Conservation (phyloP, 2,329 filamentous ascomycete species). For the Pyrenophora teres region DNA sequence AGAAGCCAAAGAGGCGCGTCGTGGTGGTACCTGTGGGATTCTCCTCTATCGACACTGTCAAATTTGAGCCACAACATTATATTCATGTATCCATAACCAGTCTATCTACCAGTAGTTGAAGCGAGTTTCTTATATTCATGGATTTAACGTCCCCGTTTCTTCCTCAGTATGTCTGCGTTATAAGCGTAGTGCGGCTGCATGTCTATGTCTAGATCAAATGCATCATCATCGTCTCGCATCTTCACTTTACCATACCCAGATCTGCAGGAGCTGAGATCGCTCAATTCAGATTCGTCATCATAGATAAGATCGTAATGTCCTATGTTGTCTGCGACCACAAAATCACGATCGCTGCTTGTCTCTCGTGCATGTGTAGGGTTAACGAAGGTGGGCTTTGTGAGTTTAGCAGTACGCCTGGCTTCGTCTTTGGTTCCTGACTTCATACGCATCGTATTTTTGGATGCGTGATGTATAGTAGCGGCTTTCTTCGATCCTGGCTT, state of each 20-base stretch:
- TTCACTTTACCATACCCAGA: conserved; percentile 2
- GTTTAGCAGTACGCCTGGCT: neutral
- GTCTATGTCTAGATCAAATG: conserved; percentile 15
- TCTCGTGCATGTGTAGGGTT: conserved; percentile 4
- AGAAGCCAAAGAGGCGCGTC: too few relatives aligned
- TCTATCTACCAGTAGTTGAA: neutral
- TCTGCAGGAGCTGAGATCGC: neutral
- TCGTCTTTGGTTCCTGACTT: neutral
- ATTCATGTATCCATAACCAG: neutral
- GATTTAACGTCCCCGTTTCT: neutral
- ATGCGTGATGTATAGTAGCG: neutral
- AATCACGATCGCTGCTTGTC: conserved; percentile 6
- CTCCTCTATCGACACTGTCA: too few relatives aligned
- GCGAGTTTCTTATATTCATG: neutral
- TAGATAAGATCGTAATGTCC: neutral
- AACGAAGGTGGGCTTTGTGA: neutral
- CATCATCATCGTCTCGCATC: conserved; percentile 1
- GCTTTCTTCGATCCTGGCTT: neutral
- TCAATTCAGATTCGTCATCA: neutral
- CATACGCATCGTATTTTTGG: neutral
- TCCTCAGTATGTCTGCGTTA: conserved; percentile 6
- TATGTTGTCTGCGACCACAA: conserved; percentile 8
- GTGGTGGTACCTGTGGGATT: too few relatives aligned
- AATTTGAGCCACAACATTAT: too few relatives aligned
- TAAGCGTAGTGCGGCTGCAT: conserved; percentile 15